Evolutionary conservation across 306 rosid genomes (phyloP).

Genomic region (Dicorynia guianensis): DNA sequence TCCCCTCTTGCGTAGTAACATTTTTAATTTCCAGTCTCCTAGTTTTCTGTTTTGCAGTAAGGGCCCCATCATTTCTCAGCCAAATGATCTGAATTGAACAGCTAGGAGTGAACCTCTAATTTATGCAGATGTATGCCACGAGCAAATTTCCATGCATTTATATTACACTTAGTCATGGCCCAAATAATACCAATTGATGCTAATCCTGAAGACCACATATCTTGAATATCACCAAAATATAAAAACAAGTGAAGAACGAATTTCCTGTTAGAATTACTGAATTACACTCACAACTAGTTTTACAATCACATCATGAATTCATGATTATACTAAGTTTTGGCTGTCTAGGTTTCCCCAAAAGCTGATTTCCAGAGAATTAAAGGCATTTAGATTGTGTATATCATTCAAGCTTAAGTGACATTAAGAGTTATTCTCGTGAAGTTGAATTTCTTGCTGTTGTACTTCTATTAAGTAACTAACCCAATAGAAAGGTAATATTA

Average conservation of each 20-base stretch:
- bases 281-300: conserved; percentile 10
- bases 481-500: neutral
- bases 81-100: conserved; percentile 24
- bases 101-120: conserved; percentile 22
- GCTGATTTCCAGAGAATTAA: neutral
- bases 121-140: neutral
- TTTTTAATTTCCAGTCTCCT: conserved; percentile 5
- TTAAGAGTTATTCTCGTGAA: neutral
- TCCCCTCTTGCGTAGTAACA: conserved; percentile 8
- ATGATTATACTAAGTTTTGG: conserved; percentile 30
- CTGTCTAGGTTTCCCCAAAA: conserved; percentile 12
- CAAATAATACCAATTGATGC: neutral
- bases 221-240: neutral
- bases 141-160: conserved; percentile 1
- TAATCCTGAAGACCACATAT: neutral
- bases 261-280: conserved; percentile 2
- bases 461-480: conserved; percentile 15
- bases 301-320: neutral
- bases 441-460: neutral
- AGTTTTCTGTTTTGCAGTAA: conserved; percentile 21
- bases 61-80: conserved; percentile 7
- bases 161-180: neutral
- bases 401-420: neutral
- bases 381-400: neutral
- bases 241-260: conserved; percentile 16